Conservation (phyloP, 441 rosid genomes). For the Brassica balearica region DNA sequence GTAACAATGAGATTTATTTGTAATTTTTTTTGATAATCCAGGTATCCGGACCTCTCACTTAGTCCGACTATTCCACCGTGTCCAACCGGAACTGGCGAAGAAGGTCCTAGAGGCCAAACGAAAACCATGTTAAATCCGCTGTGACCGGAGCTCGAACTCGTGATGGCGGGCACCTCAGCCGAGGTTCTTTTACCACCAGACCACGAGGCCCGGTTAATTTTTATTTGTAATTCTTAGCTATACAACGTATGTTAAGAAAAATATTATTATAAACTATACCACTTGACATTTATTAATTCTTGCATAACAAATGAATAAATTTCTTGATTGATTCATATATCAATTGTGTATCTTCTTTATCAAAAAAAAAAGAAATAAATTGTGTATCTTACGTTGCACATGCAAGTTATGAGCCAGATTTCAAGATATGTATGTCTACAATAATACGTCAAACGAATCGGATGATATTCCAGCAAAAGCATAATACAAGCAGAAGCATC, state of each 20-base stretch:
- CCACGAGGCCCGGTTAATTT: too few relatives aligned
- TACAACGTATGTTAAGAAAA: background rate
- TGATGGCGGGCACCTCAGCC: too few relatives aligned
- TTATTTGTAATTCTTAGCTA: background rate
- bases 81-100: too few relatives aligned
- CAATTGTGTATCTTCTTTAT: constrained; percentile 11
- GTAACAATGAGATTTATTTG: background rate
- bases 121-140: too few relatives aligned
- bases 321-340: constrained; percentile 11
- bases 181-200: too few relatives aligned
- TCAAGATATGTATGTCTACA: constrained; percentile 40
- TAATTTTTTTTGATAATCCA: too few relatives aligned
- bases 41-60: too few relatives aligned
- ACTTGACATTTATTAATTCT: background rate
- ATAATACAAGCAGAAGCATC: constrained; percentile 47
- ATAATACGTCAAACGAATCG: constrained; percentile 41
- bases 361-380: background rate
- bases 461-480: constrained; percentile 45
- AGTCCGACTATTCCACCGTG: too few relatives aligned
- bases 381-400: constrained; percentile 38
- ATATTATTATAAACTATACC: background rate
- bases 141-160: too few relatives aligned
- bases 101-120: too few relatives aligned
- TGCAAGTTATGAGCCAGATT: constrained; percentile 43
- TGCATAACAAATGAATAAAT: background rate